Evolutionary conservation across 1,284 basidiomycete genomes (phyloP).

Genomic region (Cerrena zonata): DNA sequence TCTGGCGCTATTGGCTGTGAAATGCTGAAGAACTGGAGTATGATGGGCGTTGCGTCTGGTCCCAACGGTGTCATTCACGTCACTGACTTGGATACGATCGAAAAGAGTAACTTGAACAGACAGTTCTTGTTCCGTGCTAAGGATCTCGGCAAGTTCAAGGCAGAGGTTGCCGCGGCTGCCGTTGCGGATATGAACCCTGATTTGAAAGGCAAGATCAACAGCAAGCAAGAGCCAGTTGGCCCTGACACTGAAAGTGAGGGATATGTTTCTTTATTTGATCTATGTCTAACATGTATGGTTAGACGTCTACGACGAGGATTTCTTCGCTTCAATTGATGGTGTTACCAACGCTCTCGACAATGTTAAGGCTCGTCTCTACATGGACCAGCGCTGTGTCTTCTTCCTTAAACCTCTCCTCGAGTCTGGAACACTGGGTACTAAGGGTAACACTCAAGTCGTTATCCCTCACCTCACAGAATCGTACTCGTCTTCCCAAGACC

Average conservation of each 20-base stretch:
- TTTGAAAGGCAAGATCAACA: slow-evolving; percentile 80
- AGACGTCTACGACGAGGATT: slow-evolving; percentile 87
- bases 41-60: slow-evolving; percentile 93
- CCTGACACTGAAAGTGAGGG: slow-evolving; percentile 83
- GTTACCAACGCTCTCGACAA: slow-evolving; percentile 99
- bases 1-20: slow-evolving; percentile 99
- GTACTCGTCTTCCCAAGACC: slow-evolving; percentile 97
- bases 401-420: slow-evolving; percentile 95
- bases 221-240: slow-evolving; percentile 93
- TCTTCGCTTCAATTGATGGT: slow-evolving; percentile 85
- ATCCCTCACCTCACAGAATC: slow-evolving; percentile 95
- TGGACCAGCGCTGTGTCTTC: slow-evolving; percentile 98
- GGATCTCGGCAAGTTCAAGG: slow-evolving; percentile 97
- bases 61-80: slow-evolving; percentile 83
- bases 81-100: slow-evolving; percentile 97
- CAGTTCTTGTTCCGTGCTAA: slow-evolving; percentile 98
- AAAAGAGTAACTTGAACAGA: slow-evolving; percentile 97
- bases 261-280: neutral
- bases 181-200: slow-evolving; percentile 97
- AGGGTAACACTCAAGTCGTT: slow-evolving; percentile 96
- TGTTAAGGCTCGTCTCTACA: slow-evolving; percentile 91
- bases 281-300: slow-evolving; percentile 4
- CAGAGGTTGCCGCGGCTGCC: slow-evolving; percentile 89
- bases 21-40: slow-evolving; percentile 99
- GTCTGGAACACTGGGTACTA: slow-evolving; percentile 96